A percentile compares a stretch with the other conserved stretches of the same genome.
These are phyloP conservation scores for Globisporangium barbulae DNA, from an alignment of 352 stramenopile species.

Conservation along the genomic window DNA sequence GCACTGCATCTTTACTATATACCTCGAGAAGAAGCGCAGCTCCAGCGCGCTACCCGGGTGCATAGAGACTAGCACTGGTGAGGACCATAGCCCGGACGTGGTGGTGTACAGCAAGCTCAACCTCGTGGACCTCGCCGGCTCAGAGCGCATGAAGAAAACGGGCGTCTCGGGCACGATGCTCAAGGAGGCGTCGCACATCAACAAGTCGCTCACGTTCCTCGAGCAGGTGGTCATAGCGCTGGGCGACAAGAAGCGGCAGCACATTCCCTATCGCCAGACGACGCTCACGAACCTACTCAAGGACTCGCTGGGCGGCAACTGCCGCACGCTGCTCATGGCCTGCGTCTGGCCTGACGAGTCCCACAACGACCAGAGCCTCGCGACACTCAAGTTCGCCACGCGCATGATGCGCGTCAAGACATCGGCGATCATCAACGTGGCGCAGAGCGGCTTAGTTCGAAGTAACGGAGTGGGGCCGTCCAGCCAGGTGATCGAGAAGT, in stretches of 20 bases:
- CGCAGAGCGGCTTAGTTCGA: conserved; percentile 8
- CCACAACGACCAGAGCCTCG: conserved; percentile 86
- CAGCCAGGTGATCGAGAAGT: conserved; percentile 24
- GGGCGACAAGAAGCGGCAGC: conserved; percentile 80
- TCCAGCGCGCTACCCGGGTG: conserved; percentile 20
- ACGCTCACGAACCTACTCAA: conserved; percentile 93
- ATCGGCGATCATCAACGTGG: conserved; percentile 64
- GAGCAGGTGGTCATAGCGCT: conserved; percentile 91
- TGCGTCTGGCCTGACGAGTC: conserved; percentile 73
- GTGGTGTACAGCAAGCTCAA: conserved; percentile 88
- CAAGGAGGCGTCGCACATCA: conserved; percentile 57
- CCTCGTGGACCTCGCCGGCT: conserved; percentile 91
- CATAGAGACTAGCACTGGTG: conserved; percentile 17
- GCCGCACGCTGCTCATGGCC: conserved; percentile 82
- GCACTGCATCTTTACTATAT: conserved; percentile 81
- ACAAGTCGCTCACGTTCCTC: conserved; percentile 70
- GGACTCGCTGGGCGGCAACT: conserved; percentile 81
- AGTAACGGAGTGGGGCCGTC: conserved; percentile 17
- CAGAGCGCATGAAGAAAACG: conserved; percentile 89
- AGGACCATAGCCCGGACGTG: conserved; percentile 9
- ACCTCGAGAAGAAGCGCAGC: conserved; percentile 46
- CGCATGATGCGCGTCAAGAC: conserved; percentile 87
- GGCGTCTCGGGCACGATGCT: conserved; percentile 50
- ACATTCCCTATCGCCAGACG: conserved; percentile 92
- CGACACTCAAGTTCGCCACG: conserved; percentile 91